A percentile compares a stretch with the other conserved stretches of the same genome.
phyloP scores from a whole-genome alignment of 208 protist genomes.

The Trichomonas vaginalis region DNA sequence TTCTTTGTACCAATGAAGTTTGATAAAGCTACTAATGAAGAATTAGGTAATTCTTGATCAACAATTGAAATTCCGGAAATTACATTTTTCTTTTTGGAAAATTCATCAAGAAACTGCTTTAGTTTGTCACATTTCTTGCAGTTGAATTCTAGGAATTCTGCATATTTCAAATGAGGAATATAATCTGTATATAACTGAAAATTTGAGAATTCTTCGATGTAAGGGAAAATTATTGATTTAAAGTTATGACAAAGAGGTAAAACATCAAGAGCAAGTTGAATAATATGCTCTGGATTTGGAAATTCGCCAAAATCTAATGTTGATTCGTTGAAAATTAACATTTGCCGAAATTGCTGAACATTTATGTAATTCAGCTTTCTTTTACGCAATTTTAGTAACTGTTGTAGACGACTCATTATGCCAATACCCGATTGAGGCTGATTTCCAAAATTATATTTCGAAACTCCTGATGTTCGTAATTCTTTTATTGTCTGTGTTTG shows the following conservation, averaged over 20 bases:
- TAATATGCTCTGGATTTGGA: neutral
- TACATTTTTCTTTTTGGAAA: neutral
- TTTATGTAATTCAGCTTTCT: neutral
- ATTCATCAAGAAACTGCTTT: neutral
- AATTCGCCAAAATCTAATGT: neutral
- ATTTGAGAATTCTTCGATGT: neutral
- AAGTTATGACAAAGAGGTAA: neutral
- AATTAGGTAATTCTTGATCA: neutral
- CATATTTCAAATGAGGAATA: neutral
- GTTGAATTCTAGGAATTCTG: neutral
- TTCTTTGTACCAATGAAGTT: neutral
- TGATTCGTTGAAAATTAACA: neutral
- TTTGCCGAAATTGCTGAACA: neutral
- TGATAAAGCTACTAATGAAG: neutral
- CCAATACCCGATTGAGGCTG: neutral
- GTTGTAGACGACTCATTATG: neutral
- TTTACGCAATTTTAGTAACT: neutral
- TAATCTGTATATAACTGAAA: neutral
- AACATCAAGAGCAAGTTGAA: neutral
- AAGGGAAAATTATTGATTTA: neutral
- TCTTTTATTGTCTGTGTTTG: neutral
- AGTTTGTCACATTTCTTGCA: neutral
- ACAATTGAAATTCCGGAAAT: neutral
- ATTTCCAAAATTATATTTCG: neutral
- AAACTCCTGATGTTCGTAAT: neutral